Evolutionary conservation across 2,329 filamentous ascomycete species (phyloP).

Genomic region (Colletotrichum liriopes): DNA sequence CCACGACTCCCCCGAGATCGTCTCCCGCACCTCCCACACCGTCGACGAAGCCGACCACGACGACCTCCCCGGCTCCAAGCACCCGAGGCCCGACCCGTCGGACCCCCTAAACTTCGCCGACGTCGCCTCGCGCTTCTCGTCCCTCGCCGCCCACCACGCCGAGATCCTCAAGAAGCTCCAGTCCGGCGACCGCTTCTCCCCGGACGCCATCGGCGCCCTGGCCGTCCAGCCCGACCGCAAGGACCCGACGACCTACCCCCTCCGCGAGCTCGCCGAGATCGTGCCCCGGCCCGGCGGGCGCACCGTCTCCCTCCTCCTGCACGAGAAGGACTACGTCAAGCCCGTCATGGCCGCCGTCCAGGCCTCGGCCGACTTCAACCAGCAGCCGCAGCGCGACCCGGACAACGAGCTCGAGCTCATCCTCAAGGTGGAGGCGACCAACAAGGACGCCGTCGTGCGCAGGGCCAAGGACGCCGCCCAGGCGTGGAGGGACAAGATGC

Average conservation of each 20-base stretch:
- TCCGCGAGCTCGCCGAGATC: slow-evolving; percentile 70
- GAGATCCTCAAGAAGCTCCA: slow-evolving; percentile 59
- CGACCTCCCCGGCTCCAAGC: slow-evolving; percentile 42
- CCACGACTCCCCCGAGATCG: slow-evolving; percentile 39
- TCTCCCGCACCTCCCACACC: slow-evolving; percentile 42
- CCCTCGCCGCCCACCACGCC: slow-evolving; percentile 60
- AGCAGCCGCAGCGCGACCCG: slow-evolving; percentile 71
- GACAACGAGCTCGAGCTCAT: slow-evolving; percentile 74
- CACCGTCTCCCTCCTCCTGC: slow-evolving; percentile 59
- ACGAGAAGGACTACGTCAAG: slow-evolving; percentile 64
- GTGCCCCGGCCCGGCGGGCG: slow-evolving; percentile 62
- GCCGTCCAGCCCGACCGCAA: slow-evolving; percentile 55
- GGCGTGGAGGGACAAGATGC: slow-evolving; percentile 66
- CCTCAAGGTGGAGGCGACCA: slow-evolving; percentile 68
- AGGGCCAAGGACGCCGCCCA: slow-evolving; percentile 63
- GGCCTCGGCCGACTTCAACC: slow-evolving; percentile 68
- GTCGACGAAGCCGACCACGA: slow-evolving; percentile 45
- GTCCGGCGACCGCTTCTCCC: slow-evolving; percentile 67
- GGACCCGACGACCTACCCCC: slow-evolving; percentile 57
- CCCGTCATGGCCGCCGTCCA: slow-evolving; percentile 71
- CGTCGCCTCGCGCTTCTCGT: slow-evolving; percentile 60
- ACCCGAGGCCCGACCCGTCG: slow-evolving; percentile 54
- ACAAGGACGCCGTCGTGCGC: slow-evolving; percentile 61
- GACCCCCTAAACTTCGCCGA: slow-evolving; percentile 67
- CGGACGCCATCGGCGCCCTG: slow-evolving; percentile 63